Conservation (phyloP, 345 rosid species). For the Dovyalis caffra region DNA sequence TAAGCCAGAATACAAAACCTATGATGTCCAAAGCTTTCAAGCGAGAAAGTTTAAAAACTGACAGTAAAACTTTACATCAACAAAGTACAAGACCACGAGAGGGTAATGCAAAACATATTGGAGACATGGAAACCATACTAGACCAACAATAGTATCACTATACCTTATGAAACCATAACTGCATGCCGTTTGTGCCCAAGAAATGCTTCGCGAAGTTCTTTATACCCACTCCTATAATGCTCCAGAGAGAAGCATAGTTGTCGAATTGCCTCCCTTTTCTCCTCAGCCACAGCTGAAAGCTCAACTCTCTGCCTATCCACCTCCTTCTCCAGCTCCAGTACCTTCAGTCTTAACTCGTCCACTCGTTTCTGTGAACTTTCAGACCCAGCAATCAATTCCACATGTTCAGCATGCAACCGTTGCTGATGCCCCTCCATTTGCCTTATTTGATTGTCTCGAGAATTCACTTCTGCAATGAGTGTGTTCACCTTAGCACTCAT, state of each 20-base stretch:
- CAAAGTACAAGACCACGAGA: neutral
- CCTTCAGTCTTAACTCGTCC: slow-evolving; percentile 38
- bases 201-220: slow-evolving; percentile 51
- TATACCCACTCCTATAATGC: slow-evolving; percentile 69
- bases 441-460: slow-evolving; percentile 36
- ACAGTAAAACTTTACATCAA: neutral
- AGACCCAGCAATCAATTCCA: slow-evolving; percentile 31
- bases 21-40: neutral
- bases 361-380: slow-evolving; percentile 27
- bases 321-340: slow-evolving; percentile 37
- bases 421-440: slow-evolving; percentile 49
- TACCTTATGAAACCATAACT: slow-evolving; percentile 40
- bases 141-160: neutral
- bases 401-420: slow-evolving; percentile 50
- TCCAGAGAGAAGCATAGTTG: slow-evolving; percentile 85
- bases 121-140: slow-evolving; percentile 6
- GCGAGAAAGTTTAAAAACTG: neutral
- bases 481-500: slow-evolving; percentile 26
- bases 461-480: slow-evolving; percentile 37
- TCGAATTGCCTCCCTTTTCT: slow-evolving; percentile 81
- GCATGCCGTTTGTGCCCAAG: slow-evolving; percentile 34
- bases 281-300: slow-evolving; percentile 59
- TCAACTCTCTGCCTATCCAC: slow-evolving; percentile 41
- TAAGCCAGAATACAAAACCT: neutral
- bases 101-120: neutral